Percentiles rank a stretch among this genome's conserved stretches.
phyloP scores from a whole-genome alignment of 164 flowering plant genomes.

The Magnolia changhungtana region DNA sequence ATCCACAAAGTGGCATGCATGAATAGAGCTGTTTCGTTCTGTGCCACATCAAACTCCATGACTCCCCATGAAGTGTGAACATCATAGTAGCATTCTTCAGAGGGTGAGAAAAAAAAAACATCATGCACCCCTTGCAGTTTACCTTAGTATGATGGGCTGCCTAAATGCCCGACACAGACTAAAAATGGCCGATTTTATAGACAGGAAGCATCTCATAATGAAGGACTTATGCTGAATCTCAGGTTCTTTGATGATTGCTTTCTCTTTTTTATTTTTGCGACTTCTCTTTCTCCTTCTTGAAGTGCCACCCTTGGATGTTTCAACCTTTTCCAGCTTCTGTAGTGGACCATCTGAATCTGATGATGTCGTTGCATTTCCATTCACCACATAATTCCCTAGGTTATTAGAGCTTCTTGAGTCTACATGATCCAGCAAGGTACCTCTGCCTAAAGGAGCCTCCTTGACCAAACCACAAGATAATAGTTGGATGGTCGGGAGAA shows the following conservation, averaged over 20 bases:
- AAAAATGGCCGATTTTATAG: slow-evolving; percentile 59
- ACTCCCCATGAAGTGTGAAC: too few relatives aligned
- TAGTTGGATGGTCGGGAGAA: slow-evolving; percentile 66
- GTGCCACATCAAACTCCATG: too few relatives aligned
- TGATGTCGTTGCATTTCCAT: slow-evolving; percentile 21
- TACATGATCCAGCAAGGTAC: slow-evolving; percentile 26
- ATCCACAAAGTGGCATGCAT: too few relatives aligned
- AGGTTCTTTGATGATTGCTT: slow-evolving; percentile 18
- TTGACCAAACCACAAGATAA: slow-evolving; percentile 75
- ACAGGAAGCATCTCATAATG: slow-evolving; percentile 40
- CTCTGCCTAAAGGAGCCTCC: slow-evolving; percentile 40
- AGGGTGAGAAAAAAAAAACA: too few relatives aligned
- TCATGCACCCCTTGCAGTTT: slow-evolving; percentile 12
- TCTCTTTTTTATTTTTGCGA: slow-evolving; percentile 36
- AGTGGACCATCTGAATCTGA: neutral
- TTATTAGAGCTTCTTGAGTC: slow-evolving; percentile 15
- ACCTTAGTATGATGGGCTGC: slow-evolving; percentile 83
- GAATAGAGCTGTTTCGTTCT: too few relatives aligned
- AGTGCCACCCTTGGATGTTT: slow-evolving; percentile 25
- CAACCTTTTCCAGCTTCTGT: slow-evolving; percentile 2
- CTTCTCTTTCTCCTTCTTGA: slow-evolving; percentile 51
- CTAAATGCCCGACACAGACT: slow-evolving; percentile 64
- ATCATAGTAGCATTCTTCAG: too few relatives aligned
- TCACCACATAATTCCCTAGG: neutral
- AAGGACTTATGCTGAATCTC: slow-evolving; percentile 29